Base-by-base conservation (phyloP, 1,284 basidiomycete species). In the Neotropicomus parvogracilis region DNA sequence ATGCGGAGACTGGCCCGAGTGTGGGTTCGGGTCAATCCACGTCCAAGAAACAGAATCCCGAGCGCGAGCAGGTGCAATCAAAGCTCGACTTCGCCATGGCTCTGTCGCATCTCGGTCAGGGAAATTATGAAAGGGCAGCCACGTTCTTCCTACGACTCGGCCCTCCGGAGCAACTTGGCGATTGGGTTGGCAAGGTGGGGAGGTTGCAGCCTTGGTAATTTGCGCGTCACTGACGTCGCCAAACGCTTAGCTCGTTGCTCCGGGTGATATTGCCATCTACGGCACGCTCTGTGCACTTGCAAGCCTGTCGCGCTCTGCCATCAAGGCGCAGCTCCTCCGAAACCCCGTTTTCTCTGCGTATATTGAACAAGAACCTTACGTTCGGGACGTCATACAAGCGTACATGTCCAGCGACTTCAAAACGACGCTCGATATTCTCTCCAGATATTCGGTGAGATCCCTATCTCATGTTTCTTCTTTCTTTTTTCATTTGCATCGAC, bases 371-470 rank as follows among this genome's bases (percentile, higher is more conserved):
- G 91, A 92, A 63, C 85, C 89, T 0, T 90, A 91, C 57, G 69
- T 91, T 36, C 79, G 89, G 27, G 91, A 93, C 49, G 77, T 95
- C 32, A 73, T 93, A 32, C 87, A 88, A 50, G 79, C 85, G 4
- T 95, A 91, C 68, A 83, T 89, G 74, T 73, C 75, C 49, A 91
- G 85, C 61, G 83, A 86, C 56, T 95, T 94, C 74, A 88, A 86
- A 63, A 77, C 71, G 5, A 86, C 88, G 8, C 75, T 95, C 4
- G 84, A 88, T 38, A 70, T 88, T 24, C 75, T 95, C 37, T 75
- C 80, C 5, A 74, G 75, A 52, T 82, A 85, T 61, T 84, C 85
- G n/a, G 89, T 88, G 58, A 46, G 83, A 69, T 8, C 24, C 24
- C 24, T 8, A 8, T 24, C n/a, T 24, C 24, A 24, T 17, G 14